These are phyloP conservation scores for Fusarium cyanostomum DNA, from an alignment of 2,329 filamentous ascomycete species.

Conservation along the genomic window DNA sequence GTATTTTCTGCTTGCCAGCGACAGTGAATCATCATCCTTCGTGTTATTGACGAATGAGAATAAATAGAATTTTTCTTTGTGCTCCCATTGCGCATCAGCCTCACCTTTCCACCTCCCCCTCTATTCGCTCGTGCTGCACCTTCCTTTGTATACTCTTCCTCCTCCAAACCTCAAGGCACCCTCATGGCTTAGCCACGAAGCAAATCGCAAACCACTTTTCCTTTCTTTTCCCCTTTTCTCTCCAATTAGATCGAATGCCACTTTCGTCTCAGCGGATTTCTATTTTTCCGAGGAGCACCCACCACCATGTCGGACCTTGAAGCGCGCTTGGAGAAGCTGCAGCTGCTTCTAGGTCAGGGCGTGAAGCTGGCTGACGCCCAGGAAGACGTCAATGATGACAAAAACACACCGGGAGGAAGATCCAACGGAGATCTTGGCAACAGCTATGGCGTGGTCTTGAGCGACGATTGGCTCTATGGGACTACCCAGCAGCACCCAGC, in stretches of 20 bases:
- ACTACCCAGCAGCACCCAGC: neutral
- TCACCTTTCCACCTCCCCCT: conserved; percentile 3
- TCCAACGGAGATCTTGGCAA: neutral
- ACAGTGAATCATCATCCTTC: conserved; percentile 11
- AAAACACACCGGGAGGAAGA: neutral
- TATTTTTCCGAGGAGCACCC: neutral
- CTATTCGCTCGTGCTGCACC: conserved; percentile 1
- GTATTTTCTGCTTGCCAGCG: neutral
- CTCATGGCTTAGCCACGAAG: neutral
- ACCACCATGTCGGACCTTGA: conserved; percentile 31
- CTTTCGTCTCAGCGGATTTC: neutral
- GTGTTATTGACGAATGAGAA: conserved; percentile 6
- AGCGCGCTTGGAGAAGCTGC: conserved; percentile 37
- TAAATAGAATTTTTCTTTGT: neutral
- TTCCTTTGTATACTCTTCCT: neutral
- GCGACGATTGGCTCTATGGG: conserved; percentile 11
- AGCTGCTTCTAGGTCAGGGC: conserved; percentile 30
- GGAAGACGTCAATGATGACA: neutral
- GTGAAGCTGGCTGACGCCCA: conserved; percentile 28
- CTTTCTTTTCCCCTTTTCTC: neutral
- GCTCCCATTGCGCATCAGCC: conserved; percentile 2
- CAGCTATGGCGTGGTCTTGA: conserved; percentile 2
- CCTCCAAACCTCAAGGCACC: neutral
- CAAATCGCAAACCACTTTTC: neutral
- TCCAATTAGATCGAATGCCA: neutral